Conservation (phyloP, 805 yeast genomes). For the Starmerella stellata region DNA sequence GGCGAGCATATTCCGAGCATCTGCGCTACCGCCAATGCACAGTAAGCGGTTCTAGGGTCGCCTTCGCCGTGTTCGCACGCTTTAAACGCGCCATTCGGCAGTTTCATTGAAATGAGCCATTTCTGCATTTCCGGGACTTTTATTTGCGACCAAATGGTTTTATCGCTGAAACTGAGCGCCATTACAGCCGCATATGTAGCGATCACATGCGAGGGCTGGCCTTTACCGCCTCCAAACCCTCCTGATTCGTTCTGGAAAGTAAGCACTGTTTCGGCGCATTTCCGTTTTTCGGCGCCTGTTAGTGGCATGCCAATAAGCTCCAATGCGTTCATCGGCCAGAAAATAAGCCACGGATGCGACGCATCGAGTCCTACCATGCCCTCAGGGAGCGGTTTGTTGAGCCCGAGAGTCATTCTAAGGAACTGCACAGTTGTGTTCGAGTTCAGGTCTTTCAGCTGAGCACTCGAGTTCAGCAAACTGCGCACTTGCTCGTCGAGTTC, state of each 20-base stretch:
- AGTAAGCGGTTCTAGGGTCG: constrained; percentile 68
- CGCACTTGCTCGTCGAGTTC: not conserved
- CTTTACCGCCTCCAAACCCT: constrained; percentile 74
- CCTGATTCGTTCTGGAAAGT: constrained; percentile 28
- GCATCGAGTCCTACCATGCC: constrained; percentile 51
- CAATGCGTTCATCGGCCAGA: constrained; percentile 57
- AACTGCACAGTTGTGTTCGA: constrained; percentile 20
- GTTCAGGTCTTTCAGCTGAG: constrained; percentile 7
- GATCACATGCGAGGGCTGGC: constrained; percentile 72
- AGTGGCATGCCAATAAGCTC: constrained; percentile 27
- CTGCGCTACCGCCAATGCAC: constrained; percentile 60
- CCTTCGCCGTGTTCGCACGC: constrained; percentile 67
- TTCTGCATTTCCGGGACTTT: constrained; percentile 32
- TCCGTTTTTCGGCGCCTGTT: constrained; percentile 13
- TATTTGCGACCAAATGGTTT: constrained; percentile 27
- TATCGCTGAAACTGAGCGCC: constrained; percentile 37
- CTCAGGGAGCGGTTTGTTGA: constrained; percentile 29
- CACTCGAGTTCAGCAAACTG: not conserved
- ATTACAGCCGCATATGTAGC: constrained; percentile 62
- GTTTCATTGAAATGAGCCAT: constrained; percentile 54
- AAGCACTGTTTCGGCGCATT: constrained; percentile 20
- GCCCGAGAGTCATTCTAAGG: constrained; percentile 25
- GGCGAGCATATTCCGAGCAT: constrained; percentile 36
- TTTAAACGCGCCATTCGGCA: constrained; percentile 52
- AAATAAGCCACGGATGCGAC: constrained; percentile 78